Evolutionary conservation across 2,329 filamentous ascomycete genomes (phyloP), one percentile per base, ranked within the genome.

Genomic region (Diaporthe sp.): DNA sequence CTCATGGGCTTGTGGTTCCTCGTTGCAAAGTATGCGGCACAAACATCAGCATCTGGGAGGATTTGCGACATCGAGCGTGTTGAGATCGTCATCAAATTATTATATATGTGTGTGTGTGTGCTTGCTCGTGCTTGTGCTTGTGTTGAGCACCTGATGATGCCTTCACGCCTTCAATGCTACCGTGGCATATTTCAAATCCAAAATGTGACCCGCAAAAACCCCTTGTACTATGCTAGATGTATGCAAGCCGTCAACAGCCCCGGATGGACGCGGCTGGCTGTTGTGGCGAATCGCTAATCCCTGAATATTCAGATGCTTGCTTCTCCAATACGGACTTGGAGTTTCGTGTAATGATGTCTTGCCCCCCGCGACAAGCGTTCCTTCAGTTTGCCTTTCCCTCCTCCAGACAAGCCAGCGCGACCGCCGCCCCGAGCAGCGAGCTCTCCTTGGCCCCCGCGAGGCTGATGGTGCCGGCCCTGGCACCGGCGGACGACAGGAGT

Each of bases 381-480:
- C 53, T 39, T 76, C 55, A 79, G 17, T 79, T 79, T 3, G 76
- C 78, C 75, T 77, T 78, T 42, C 76, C 78, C 28, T 75, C 79
- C 22, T 81, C 77, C 5, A 82, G 71, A 72, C 86, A 88, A 25
- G 91, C 90, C 61, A 92, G 87, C 2, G 94, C 92, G 19, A 96
- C 93, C 1, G 94, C 94, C 4, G 94, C 94, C 4, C 94, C 94
- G 58, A 94, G 89, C 72, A 96, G 88, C 1, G 93, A 94, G 80
- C 93, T 95, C 84, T 96, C 94, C 74, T 91, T 88, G 17, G 94
- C 93, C 65, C 92, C 89, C 68, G 94, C 91, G 34, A 96, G 87
- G 71, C 90, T 88, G 31, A 95, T 90, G 4, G 85, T 83, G 25
- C 80, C 79, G 49, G 73, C 55, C 84, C 77, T 79, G 79, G 81